Base-by-base conservation (phyloP, 2,329 filamentous ascomycete species). In the Pseudogymnoascus sp. region DNA sequence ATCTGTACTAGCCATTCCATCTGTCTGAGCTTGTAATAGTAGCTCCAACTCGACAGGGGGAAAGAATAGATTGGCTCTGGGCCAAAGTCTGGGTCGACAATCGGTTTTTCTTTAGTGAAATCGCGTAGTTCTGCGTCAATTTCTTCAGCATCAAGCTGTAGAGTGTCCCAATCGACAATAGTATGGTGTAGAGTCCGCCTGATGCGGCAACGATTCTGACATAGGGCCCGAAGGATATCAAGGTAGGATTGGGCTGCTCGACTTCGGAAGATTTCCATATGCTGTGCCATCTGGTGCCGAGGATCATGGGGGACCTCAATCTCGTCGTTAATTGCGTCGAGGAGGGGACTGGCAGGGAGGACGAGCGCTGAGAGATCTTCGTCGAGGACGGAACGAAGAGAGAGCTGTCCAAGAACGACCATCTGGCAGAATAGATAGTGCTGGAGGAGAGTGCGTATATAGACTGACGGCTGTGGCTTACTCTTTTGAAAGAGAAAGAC, bases 1-100 rank as follows among this genome's bases (percentile, higher is more conserved):
- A 97, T 84, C 70, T 97, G 89, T 14, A 97, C 81, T 50, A 95
- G 87, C 78, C 86, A 88, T 70, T 93, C 88, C 81, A 97, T 90
- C 69, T 93, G 84, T 30, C 83, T 84, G n/a, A 97, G 80, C 73
- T 97, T 97, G 74, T 96, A 90, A 63, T 92, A 82, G 68, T 93
- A 95, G 0, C 87, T 84, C 94, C 94, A 99, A 3, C 89, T 91
- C 1, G 89, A 91, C 0, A 97, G 79, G 0, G 91, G 86, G 59
- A 89, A 87, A 0, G 86, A 80, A 70, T 83, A 87, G 0, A 83
- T 80, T 39, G 80, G 76, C 47, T 86, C 81, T 2, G 75, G 76
- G 58, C 77, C 78, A 0, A 74, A 70, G 63, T 75, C 74, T 58
- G 70, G 77, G 62, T 79, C 78, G 34, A 79, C 73, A 14, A 87